phyloP scores from a whole-genome alignment of 805 yeast genomes.

The Lachancea cidri region DNA sequence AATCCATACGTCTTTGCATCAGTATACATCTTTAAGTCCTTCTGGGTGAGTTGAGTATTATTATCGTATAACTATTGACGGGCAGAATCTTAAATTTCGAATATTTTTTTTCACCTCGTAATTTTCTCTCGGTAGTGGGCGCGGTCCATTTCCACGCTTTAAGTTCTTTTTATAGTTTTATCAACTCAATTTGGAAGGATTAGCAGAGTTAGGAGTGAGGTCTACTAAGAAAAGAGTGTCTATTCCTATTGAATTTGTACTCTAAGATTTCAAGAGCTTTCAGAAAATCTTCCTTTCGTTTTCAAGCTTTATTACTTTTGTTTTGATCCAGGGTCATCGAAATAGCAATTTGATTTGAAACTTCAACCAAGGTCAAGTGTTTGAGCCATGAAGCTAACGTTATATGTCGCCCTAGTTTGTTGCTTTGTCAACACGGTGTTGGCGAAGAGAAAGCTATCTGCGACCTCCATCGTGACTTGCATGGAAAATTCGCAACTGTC shows the following conservation, averaged over 20 bases:
- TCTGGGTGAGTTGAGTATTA: too few species aligned
- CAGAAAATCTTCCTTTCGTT: background rate
- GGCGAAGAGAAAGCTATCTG: constrained; percentile 41
- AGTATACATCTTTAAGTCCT: too few species aligned
- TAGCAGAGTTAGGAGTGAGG: too few species aligned
- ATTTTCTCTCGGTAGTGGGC: too few species aligned
- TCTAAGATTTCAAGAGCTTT: too few species aligned
- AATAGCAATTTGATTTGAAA: background rate
- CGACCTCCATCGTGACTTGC: constrained; percentile 81
- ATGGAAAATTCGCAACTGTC: constrained; percentile 70
- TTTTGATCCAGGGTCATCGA: background rate
- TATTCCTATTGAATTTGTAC: too few species aligned
- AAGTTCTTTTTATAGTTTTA: background rate
- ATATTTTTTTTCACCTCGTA: too few species aligned
- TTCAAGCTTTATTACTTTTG: background rate
- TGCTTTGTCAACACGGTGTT: constrained; percentile 5
- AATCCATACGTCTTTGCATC: too few species aligned
- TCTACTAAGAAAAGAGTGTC: too few species aligned
- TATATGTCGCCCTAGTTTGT: background rate
- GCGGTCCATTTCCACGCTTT: background rate
- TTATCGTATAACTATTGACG: too few species aligned
- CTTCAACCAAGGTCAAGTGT: too few species aligned
- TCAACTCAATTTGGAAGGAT: background rate
- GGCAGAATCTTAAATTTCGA: too few species aligned
- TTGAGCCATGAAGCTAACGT: constrained; percentile 1